These are phyloP conservation scores for Boletus rufocinnamomeus DNA, from an alignment of 768 basidiomycete genomes.

Conservation along the genomic window DNA sequence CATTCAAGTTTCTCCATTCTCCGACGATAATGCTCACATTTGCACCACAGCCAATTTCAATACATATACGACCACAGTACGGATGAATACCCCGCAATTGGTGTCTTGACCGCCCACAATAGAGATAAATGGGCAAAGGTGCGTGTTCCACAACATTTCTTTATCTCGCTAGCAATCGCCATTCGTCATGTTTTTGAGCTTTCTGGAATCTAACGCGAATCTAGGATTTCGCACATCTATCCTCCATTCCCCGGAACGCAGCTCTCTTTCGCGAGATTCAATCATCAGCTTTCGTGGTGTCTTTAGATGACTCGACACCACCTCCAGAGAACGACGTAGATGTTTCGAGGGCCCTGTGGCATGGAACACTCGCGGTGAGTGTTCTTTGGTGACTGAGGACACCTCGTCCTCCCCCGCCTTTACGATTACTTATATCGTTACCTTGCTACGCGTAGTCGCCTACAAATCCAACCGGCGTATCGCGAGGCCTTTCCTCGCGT, in stretches of 20 bases:
- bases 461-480: slow-evolving; percentile 27
- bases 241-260: slow-evolving; percentile 60
- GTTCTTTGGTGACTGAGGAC: slow-evolving; percentile 31
- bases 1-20: neutral
- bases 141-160: neutral
- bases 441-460: slow-evolving; percentile 10
- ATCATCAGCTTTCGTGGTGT: slow-evolving; percentile 83
- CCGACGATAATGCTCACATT: slow-evolving; percentile 4
- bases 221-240: slow-evolving; percentile 66
- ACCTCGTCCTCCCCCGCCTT: neutral
- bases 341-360: slow-evolving; percentile 77
- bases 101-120: slow-evolving; percentile 75
- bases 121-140: slow-evolving; percentile 92
- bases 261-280: slow-evolving; percentile 71
- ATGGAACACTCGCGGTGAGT: slow-evolving; percentile 61
- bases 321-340: slow-evolving; percentile 51
- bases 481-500: slow-evolving; percentile 64
- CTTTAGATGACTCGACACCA: slow-evolving; percentile 62
- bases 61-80: slow-evolving; percentile 67
- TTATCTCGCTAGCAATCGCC: neutral
- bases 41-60: slow-evolving; percentile 61
- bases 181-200: neutral
- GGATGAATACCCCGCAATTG: slow-evolving; percentile 69
- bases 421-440: neutral
- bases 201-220: neutral